Percentiles rank a stretch among this genome's conserved stretches.
Conservation (phyloP, 306 rosid species). For the Dalbergia cultrata region DNA sequence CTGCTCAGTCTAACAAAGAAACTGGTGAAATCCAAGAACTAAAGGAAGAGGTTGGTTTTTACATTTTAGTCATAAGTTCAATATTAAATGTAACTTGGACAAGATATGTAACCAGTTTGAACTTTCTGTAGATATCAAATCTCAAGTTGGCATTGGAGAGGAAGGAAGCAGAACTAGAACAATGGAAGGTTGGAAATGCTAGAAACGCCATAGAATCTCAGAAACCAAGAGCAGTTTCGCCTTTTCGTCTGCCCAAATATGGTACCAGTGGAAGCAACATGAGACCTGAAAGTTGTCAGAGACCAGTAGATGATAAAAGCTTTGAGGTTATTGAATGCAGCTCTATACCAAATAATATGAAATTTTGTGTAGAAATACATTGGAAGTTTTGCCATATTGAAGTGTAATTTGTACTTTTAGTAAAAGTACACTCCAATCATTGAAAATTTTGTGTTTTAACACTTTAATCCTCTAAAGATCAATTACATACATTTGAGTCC, state of each 20-base stretch:
- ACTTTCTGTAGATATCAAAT: constrained; percentile 65
- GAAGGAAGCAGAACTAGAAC: constrained; percentile 86
- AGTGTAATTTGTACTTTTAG: neutral
- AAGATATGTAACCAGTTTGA: neutral
- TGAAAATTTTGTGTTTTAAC: no score
- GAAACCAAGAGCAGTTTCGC: constrained; percentile 82
- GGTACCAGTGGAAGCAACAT: constrained; percentile 52
- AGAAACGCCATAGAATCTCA: constrained; percentile 64
- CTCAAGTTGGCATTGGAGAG: constrained; percentile 81
- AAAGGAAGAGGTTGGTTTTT: constrained; percentile 77
- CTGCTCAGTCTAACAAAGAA: constrained; percentile 93
- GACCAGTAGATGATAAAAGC: constrained; percentile 64
- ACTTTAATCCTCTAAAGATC: no score
- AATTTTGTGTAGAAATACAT: constrained; percentile 13
- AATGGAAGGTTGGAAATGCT: constrained; percentile 62
- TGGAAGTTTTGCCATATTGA: constrained; percentile 4
- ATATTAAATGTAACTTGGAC: constrained; percentile 15
- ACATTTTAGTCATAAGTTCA: constrained; percentile 37
- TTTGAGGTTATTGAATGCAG: constrained; percentile 59
- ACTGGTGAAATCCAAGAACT: constrained; percentile 87
- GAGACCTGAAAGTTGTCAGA: constrained; percentile 67
- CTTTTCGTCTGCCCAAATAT: constrained; percentile 73
- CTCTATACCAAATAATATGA: neutral
- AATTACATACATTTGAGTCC: no score
- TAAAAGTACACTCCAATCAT: no score